These are phyloP conservation scores for Calonectria pauciramosa DNA, from an alignment of 2,329 filamentous ascomycete genomes.

Conservation along the genomic window DNA sequence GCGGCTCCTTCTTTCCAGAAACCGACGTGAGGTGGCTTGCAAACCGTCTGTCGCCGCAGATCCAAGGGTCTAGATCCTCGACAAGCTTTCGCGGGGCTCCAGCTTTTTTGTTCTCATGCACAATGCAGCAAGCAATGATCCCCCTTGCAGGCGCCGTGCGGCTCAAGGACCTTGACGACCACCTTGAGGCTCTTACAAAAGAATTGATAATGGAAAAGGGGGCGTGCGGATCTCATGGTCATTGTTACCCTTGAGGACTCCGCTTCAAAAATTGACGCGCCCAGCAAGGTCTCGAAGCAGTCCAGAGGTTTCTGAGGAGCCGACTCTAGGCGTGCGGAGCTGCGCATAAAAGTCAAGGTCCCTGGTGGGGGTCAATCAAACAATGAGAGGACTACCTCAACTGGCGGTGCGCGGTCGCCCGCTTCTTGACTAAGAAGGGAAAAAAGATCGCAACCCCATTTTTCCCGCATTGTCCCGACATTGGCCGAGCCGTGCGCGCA, in stretches of 20 bases:
- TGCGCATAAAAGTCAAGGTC: slow-evolving; percentile 20
- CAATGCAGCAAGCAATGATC: slow-evolving; percentile 39
- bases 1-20: slow-evolving; percentile 18
- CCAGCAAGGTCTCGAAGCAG: slow-evolving; percentile 1
- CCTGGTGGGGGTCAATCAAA: slow-evolving; percentile 21
- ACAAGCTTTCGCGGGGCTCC: slow-evolving; percentile 45
- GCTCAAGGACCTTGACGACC: slow-evolving; percentile 33
- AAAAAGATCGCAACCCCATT: slow-evolving; percentile 27
- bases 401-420: not conserved
- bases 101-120: slow-evolving; percentile 45
- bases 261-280: slow-evolving; percentile 16
- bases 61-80: slow-evolving; percentile 43
- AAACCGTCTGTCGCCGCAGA: slow-evolving; percentile 34
- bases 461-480: slow-evolving; percentile 39
- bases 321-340: slow-evolving; percentile 16
- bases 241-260: slow-evolving; percentile 11
- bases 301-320: not conserved
- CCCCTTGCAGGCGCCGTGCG: slow-evolving; percentile 44
- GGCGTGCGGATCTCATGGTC: slow-evolving; percentile 2
- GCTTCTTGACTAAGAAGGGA: not conserved
- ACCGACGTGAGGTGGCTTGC: slow-evolving; percentile 33
- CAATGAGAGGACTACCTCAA: slow-evolving; percentile 11
- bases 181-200: slow-evolving; percentile 6
- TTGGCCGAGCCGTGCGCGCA: slow-evolving; percentile 42
- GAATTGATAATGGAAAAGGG: slow-evolving; percentile 10